These are phyloP conservation scores for Tremella mesenterica DNA, from an alignment of 768 basidiomycete species.

Conservation along the genomic window DNA sequence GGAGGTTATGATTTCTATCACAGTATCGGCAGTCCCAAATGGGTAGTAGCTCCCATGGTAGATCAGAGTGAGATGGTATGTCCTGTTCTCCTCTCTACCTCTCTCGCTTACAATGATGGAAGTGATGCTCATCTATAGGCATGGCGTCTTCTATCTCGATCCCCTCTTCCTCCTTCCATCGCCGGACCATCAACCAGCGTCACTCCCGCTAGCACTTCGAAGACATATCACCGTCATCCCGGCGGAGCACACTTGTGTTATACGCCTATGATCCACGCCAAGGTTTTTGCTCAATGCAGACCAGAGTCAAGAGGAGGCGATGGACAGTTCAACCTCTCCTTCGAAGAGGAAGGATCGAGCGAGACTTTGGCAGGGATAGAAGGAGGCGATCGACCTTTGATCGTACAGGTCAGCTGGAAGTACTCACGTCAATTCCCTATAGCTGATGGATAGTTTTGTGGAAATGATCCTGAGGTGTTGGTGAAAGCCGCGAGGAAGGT, in stretches of 20 bases:
- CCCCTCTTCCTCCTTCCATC: conserved; percentile 29
- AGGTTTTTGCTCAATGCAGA: conserved; percentile 43
- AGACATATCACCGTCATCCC: conserved; percentile 11
- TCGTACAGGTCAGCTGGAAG: conserved; percentile 56
- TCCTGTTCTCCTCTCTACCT: conserved; percentile 23
- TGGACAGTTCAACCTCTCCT: conserved; percentile 44
- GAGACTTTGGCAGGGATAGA: conserved; percentile 34
- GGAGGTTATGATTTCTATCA: conserved; percentile 75
- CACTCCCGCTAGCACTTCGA: not conserved
- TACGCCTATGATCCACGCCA: conserved; percentile 97
- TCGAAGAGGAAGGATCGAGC: conserved; percentile 72
- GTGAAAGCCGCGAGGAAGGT: conserved; percentile 68
- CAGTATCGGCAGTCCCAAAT: conserved; percentile 73
- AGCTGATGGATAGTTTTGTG: conserved; percentile 59
- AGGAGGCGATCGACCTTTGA: conserved; percentile 65
- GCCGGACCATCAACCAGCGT: conserved; percentile 22
- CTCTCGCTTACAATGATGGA: not conserved
- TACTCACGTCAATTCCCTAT: not conserved
- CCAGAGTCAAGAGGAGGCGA: conserved; percentile 13
- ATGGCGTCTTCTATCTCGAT: conserved; percentile 72
- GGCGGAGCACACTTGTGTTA: conserved; percentile 61
- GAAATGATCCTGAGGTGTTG: conserved; percentile 72
- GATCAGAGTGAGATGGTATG: conserved; percentile 91
- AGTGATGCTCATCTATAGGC: conserved; percentile 53
- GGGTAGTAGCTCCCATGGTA: conserved; percentile 94